Evolutionary conservation across 441 rosid species (phyloP), one percentile per base, ranked within the genome.

Genomic region (Pelargonium myrrhifolium): DNA sequence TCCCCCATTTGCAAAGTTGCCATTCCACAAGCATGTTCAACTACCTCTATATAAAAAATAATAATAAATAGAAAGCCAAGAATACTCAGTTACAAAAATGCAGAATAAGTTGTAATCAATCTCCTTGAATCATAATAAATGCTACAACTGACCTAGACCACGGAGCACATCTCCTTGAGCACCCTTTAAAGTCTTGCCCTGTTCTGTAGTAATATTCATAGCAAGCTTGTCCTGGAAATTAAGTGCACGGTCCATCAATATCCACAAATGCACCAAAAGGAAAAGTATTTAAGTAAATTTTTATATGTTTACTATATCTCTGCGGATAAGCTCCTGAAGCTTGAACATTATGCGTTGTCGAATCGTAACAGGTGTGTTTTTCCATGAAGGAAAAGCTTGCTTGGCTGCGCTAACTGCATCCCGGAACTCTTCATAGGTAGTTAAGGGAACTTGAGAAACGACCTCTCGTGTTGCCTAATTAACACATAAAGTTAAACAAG

Each of bases 21-120:
- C 83, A 85, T 69, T 69, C 84, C 89, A 83, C 92, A 87, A 39
- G 92, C 83, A 71, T 85, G 83, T 68, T 86, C 87, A 63, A 84
- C 89, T 64, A 71, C 83, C 86, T 81, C 91, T 86, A 72, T 71
- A 79, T 22, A 28, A 37, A 68, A 45, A 79, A 74, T 14, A 12
- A 56, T 3, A 53, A 71, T 14, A 12, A 58, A 4, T 37, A 63
- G 8, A 12, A 18, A 37, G 66, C 40, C 67, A 70, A 55, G 55
- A 45, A 64, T 18, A 18, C 56, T 70, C 59, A 62, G 68, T 68
- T 47, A 65, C 43, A 39, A 69, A 62, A 72, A 26, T 55, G 39
- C 47, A 35, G 21, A 15, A 66, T 68, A 61, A 7, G 45, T 40
- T 20, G 42, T 11, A 15, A 60, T 8, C 21, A 53, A 62, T 28